Evolutionary conservation across 1,284 basidiomycete genomes (phyloP).

Genomic region (Ganoderma boninense): DNA sequence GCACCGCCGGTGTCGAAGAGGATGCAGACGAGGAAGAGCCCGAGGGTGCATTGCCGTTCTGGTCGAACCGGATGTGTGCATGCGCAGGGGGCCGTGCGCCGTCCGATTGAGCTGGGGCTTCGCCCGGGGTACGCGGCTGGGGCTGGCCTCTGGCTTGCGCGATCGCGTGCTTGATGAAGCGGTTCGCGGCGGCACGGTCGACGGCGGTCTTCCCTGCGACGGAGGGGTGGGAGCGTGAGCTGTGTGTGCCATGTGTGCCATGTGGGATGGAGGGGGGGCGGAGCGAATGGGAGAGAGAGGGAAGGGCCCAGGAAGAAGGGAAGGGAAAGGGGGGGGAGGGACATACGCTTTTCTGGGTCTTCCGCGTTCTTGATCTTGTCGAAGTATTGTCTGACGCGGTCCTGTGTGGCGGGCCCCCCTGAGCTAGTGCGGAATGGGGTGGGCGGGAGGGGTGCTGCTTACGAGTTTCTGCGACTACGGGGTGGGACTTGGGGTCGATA

Average conservation of each 20-base stretch:
- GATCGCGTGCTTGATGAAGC: slow-evolving; percentile 88
- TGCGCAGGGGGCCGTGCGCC: slow-evolving; percentile 26
- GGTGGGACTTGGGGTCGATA: slow-evolving; percentile 79
- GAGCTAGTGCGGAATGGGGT: not conserved
- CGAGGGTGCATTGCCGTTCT: slow-evolving; percentile 19
- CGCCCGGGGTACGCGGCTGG: slow-evolving; percentile 31
- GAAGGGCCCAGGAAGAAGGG: not conserved
- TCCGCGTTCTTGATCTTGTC: slow-evolving; percentile 81
- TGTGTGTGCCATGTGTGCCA: not conserved
- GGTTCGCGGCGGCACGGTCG: slow-evolving; percentile 79
- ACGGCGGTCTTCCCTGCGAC: slow-evolving; percentile 56
- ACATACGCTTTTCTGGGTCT: slow-evolving; percentile 66
- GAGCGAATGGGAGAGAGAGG: not conserved
- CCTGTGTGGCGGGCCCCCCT: slow-evolving; percentile 50
- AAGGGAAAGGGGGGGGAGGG: not conserved
- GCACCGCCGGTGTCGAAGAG: not conserved
- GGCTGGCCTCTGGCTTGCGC: slow-evolving; percentile 50
- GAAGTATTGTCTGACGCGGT: slow-evolving; percentile 80
- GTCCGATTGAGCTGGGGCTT: slow-evolving; percentile 18
- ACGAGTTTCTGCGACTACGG: slow-evolving; percentile 80
- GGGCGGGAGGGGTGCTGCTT: slow-evolving; percentile 37
- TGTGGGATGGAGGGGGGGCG: slow-evolving; percentile 7
- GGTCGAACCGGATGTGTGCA: slow-evolving; percentile 38
- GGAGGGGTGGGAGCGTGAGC: not conserved
- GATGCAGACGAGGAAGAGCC: not conserved